These are phyloP conservation scores for Xylariaceae sp. DNA, from an alignment of 2,329 filamentous ascomycete genomes.

Conservation along the genomic window DNA sequence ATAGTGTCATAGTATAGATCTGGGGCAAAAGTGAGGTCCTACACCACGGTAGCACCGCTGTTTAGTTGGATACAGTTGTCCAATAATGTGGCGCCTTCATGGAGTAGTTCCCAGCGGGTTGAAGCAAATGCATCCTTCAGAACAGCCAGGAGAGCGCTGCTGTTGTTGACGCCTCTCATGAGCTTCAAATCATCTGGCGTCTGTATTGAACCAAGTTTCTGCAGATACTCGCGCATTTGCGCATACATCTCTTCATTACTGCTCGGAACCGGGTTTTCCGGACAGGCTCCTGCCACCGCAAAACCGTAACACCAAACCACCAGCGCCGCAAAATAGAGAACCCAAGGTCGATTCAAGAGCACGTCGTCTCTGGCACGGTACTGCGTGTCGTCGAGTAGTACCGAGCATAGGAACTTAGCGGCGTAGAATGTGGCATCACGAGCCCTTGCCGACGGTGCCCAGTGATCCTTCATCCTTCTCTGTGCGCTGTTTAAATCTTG, in stretches of 20 bases:
- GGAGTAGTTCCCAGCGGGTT: slow-evolving; percentile 88
- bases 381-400: slow-evolving; percentile 68
- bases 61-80: slow-evolving; percentile 76
- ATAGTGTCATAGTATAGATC: background rate
- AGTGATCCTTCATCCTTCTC: slow-evolving; percentile 82
- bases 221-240: slow-evolving; percentile 82
- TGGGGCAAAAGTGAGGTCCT: background rate
- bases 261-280: slow-evolving; percentile 55
- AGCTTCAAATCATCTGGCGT: slow-evolving; percentile 79
- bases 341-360: slow-evolving; percentile 90
- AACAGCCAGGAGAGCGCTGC: slow-evolving; percentile 79
- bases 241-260: slow-evolving; percentile 70
- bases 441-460: slow-evolving; percentile 87
- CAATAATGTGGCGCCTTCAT: slow-evolving; percentile 82
- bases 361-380: slow-evolving; percentile 90
- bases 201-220: slow-evolving; percentile 71
- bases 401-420: slow-evolving; percentile 84
- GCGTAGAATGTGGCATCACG: slow-evolving; percentile 93
- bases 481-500: slow-evolving; percentile 82
- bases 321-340: slow-evolving; percentile 88
- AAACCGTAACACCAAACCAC: slow-evolving; percentile 97
- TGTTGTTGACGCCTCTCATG: slow-evolving; percentile 79
- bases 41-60: slow-evolving; percentile 34
- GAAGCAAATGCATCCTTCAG: slow-evolving; percentile 81
- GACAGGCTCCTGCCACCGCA: slow-evolving; percentile 81